Percentiles rank a stretch among this genome's conserved stretches.
Evolutionary conservation across 805 yeast genomes (phyloP).

Genomic region (Barnettozyma wickerhamii): DNA sequence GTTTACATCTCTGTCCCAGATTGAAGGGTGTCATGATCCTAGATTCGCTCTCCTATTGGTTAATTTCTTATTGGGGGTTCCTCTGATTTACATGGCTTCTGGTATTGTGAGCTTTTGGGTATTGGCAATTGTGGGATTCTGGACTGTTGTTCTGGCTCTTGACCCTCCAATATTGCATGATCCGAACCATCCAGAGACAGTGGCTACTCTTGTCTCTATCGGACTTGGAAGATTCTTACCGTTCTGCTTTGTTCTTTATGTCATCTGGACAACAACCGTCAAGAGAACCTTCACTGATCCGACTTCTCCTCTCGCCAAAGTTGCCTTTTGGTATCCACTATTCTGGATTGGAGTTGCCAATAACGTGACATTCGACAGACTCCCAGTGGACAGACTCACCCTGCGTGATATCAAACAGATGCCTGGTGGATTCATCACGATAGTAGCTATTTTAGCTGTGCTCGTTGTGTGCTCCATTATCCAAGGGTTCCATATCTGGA

Average conservation of each 20-base stretch:
- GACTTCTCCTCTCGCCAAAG: constrained; percentile 37
- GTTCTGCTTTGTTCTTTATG: constrained; percentile 61
- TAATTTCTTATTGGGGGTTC: constrained; percentile 60
- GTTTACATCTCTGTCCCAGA: constrained; percentile 25
- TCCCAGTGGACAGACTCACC: constrained; percentile 85
- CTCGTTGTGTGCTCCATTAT: constrained; percentile 54
- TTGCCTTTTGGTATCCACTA: constrained; percentile 62
- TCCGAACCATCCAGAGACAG: constrained; percentile 46
- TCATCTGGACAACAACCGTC: constrained; percentile 58
- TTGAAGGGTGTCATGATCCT: constrained; percentile 65
- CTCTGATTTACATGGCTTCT: constrained; percentile 48
- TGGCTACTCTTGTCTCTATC: constrained; percentile 60
- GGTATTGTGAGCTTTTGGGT: constrained; percentile 58
- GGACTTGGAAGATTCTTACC: constrained; percentile 78
- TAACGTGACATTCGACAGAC: constrained; percentile 80
- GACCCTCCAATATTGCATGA: constrained; percentile 73
- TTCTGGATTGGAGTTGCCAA: constrained; percentile 85
- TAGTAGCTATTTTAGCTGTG: constrained; percentile 42
- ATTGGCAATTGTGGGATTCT: constrained; percentile 60
- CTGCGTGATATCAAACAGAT: constrained; percentile 63
- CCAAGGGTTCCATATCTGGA: constrained; percentile 81
- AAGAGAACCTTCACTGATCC: constrained; percentile 42
- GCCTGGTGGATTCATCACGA: constrained; percentile 72
- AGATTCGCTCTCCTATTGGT: constrained; percentile 50
- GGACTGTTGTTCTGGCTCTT: constrained; percentile 73